phyloP scores from a whole-genome alignment of 495 filamentous ascomycete genomes.

The Chlorociboria aeruginascens region DNA sequence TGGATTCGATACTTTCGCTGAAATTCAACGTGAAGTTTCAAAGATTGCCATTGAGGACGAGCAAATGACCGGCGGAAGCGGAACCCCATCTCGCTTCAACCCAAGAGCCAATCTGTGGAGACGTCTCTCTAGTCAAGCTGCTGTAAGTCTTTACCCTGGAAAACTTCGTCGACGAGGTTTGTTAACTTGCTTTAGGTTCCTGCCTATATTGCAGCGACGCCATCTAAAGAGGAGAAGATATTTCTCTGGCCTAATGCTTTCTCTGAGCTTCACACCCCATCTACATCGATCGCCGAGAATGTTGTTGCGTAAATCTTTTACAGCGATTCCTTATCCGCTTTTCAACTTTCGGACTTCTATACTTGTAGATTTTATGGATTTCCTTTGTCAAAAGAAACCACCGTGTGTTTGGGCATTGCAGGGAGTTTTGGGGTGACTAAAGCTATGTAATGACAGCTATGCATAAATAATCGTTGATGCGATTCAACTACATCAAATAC shows the following conservation, averaged over 20 bases:
- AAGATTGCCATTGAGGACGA: constrained; percentile 48
- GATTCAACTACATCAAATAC: too few relatives aligned
- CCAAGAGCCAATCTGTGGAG: constrained; percentile 64
- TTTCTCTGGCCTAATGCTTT: constrained; percentile 55
- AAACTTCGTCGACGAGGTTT: not conserved
- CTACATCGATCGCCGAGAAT: constrained; percentile 9
- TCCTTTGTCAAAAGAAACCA: not conserved
- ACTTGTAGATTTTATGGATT: not conserved
- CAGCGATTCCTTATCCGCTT: not conserved
- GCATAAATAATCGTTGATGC: too few relatives aligned
- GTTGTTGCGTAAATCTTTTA: constrained; percentile 2
- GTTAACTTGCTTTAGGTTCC: constrained; percentile 28
- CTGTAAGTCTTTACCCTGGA: constrained; percentile 7
- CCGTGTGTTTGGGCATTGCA: too few relatives aligned
- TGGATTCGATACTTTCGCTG: constrained; percentile 55
- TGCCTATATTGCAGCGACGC: constrained; percentile 41
- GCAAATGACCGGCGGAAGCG: constrained; percentile 50
- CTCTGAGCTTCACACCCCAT: constrained; percentile 25
- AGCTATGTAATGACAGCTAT: too few relatives aligned
- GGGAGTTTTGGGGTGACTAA: too few relatives aligned
- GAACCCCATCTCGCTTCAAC: constrained; percentile 53
- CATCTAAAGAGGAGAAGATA: constrained; percentile 50
- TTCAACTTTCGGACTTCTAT: not conserved
- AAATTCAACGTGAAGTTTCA: constrained; percentile 53
- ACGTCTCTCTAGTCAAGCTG: constrained; percentile 42